Base-by-base conservation (phyloP, 169 alveolate species). In the Cardiosporidium cionae region DNA sequence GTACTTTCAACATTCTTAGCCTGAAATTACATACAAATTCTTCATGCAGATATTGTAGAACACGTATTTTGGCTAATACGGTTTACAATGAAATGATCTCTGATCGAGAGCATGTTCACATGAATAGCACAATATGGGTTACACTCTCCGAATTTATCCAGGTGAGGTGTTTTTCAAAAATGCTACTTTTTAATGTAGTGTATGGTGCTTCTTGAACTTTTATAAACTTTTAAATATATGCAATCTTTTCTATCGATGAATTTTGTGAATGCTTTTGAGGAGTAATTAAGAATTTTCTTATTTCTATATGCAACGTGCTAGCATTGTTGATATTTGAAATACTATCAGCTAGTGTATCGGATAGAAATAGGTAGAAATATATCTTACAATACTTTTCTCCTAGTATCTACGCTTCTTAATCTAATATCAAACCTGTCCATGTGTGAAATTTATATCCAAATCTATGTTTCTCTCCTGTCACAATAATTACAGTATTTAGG, bases 101-200 rank as follows among this genome's bases (percentile, higher is more conserved):
- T 64, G 96, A 94, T 72, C 88, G 91, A 54, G 85, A 92, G 62
- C 98, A 94, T 73, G 92, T 92, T 32, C 98, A 94, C 78, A 94
- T 94, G 98, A 94, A 94, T 68, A 87, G 96, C 67, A 94, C 98
- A 22, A 90, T 87, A n/a, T 94, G 98, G 98, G 95, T 92, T 29
- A 91, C 97, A 25, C 84, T 91, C 7, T 71, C 80, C 16, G 80
- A 65, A n/a, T 79, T 79, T 52, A 75, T 70, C 29, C 84, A 78
- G 79, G 84, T 70, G 65, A 53, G 34, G 1, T 58, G 3, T 32
- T 28, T 7, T 7, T 44, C 6, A 25, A 4, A 4, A 16, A 9
- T 4, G 37, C 28, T 9, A 34, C 68, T 6, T 27, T 68, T 28
- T 9, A 22, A 33, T 37, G 31, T 7, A 22, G 63, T 53, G 31